Percentiles rank a stretch among this genome's conserved stretches.
These are phyloP conservation scores for Colletotrichum caudatum DNA, from an alignment of 2,329 filamentous ascomycete genomes.

Conservation along the genomic window DNA sequence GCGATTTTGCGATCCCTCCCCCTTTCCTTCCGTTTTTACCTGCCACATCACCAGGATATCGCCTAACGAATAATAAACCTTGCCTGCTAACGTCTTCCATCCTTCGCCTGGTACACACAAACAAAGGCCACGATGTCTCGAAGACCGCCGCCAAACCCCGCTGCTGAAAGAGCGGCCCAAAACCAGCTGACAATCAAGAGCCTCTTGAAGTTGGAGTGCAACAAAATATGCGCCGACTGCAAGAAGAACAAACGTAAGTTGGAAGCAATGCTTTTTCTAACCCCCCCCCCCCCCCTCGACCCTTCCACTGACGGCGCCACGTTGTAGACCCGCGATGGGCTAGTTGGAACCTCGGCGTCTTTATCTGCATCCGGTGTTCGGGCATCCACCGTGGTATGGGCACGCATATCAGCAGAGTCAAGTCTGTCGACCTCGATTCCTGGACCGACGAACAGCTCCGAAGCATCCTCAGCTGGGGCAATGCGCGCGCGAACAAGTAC, in stretches of 20 bases:
- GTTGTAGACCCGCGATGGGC: conserved; percentile 93
- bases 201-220: conserved; percentile 91
- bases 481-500: conserved; percentile 96
- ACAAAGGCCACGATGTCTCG: conserved; percentile 74
- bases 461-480: conserved; percentile 95
- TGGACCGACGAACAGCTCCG: conserved; percentile 99
- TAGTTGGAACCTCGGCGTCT: conserved; percentile 97
- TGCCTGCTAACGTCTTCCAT: background rate
- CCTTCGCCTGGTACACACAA: background rate
- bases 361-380: conserved; percentile 97
- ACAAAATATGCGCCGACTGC: conserved; percentile 98
- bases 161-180: conserved; percentile 88
- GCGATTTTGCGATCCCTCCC: conserved; percentile 26
- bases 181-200: conserved; percentile 96
- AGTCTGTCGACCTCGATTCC: conserved; percentile 96
- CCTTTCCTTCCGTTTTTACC: conserved; percentile 9
- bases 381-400: conserved; percentile 99
- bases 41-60: background rate
- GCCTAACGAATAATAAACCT: background rate
- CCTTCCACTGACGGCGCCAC: conserved; percentile 32
- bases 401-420: conserved; percentile 97
- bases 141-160: conserved; percentile 76
- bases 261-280: background rate
- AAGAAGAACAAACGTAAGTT: conserved; percentile 95
- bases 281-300: background rate